These are phyloP conservation scores for Trametes cinnabarina DNA, from an alignment of 768 basidiomycete genomes.

Conservation along the genomic window DNA sequence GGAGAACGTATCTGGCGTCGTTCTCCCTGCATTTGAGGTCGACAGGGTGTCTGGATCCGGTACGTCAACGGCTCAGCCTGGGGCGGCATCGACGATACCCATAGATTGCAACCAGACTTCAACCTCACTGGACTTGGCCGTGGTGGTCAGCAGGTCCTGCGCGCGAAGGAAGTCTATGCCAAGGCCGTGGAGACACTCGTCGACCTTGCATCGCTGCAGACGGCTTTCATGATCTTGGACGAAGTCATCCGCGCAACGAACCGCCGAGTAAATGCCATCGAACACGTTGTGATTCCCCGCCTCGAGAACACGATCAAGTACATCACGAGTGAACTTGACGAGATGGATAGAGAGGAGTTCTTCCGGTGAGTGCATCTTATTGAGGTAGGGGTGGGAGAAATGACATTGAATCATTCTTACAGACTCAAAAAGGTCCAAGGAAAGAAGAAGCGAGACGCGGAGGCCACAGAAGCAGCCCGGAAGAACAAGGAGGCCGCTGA, in stretches of 20 bases:
- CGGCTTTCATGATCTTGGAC: slow-evolving; percentile 97
- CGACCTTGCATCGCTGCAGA: slow-evolving; percentile 94
- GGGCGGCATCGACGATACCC: background rate
- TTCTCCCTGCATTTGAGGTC: slow-evolving; percentile 92
- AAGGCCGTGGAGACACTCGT: slow-evolving; percentile 97
- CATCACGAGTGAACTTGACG: slow-evolving; percentile 95
- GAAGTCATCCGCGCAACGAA: slow-evolving; percentile 99
- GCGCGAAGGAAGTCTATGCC: slow-evolving; percentile 95
- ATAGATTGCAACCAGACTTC: slow-evolving; percentile 58
- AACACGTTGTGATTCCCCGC: slow-evolving; percentile 93
- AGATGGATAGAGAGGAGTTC: slow-evolving; percentile 97
- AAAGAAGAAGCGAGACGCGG: slow-evolving; percentile 86
- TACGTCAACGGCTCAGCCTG: slow-evolving; percentile 29
- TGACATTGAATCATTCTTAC: slow-evolving; percentile 2
- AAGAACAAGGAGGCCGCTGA: slow-evolving; percentile 18
- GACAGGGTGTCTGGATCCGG: slow-evolving; percentile 85
- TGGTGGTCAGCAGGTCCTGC: slow-evolving; percentile 93
- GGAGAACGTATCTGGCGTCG: slow-evolving; percentile 97
- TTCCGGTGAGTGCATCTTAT: slow-evolving; percentile 63
- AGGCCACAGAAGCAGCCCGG: slow-evolving; percentile 29
- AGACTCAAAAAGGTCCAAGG: slow-evolving; percentile 97
- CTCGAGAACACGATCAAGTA: slow-evolving; percentile 98
- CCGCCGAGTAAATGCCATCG: slow-evolving; percentile 97
- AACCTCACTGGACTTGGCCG: slow-evolving; percentile 95
- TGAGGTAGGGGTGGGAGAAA: background rate